Evolutionary conservation across 2,329 filamentous ascomycete species (phyloP).

Genomic region (Corniculantispora saksenae): DNA sequence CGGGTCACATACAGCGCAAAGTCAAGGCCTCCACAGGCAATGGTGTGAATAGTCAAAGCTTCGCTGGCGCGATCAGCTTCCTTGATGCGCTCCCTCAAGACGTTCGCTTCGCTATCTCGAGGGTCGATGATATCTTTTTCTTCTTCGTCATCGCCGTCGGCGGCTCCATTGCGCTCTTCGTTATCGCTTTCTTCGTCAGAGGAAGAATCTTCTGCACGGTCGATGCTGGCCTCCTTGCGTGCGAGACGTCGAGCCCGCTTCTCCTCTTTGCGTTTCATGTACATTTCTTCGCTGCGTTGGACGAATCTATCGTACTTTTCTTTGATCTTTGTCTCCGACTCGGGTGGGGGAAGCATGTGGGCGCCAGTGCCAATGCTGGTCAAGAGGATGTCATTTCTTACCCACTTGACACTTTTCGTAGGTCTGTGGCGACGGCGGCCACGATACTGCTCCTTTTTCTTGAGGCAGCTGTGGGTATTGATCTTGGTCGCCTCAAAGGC

Average conservation of each 20-base stretch:
- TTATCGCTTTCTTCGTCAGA: neutral
- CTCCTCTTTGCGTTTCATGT: neutral
- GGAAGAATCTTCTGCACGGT: neutral
- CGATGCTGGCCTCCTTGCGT: neutral
- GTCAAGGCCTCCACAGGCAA: neutral
- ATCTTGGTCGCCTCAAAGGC: constrained; percentile 1
- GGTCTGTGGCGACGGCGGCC: neutral
- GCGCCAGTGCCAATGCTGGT: neutral
- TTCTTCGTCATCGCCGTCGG: neutral
- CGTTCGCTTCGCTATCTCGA: neutral
- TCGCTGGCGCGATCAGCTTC: neutral
- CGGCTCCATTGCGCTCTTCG: neutral
- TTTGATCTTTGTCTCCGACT: neutral
- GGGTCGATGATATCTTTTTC: neutral
- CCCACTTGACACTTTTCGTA: neutral
- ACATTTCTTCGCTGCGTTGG: neutral
- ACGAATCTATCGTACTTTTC: neutral
- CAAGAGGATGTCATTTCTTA: neutral
- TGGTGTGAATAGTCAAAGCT: neutral
- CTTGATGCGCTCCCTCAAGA: neutral
- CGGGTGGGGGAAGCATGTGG: neutral
- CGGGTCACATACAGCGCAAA: constrained; percentile 14
- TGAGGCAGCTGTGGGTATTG: constrained; percentile 11
- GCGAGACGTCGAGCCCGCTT: neutral
- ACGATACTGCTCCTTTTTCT: neutral